Evolutionary conservation across 2,329 filamentous ascomycete species (phyloP).

Genomic region (Aaosphaeria pasadenensis): DNA sequence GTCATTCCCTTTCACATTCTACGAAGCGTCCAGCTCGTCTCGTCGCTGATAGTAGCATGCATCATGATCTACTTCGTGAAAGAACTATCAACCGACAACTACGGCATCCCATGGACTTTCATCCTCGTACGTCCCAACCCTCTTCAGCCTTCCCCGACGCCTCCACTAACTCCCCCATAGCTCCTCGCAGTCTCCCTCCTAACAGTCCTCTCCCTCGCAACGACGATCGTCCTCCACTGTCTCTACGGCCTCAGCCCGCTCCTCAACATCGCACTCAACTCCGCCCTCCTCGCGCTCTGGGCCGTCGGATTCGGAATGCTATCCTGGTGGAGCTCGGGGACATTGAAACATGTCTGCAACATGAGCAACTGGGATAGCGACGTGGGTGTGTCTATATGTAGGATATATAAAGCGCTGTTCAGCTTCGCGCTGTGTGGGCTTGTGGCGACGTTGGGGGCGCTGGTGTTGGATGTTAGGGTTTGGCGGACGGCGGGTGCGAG

Average conservation of each 20-base stretch:
- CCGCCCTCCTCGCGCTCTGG: slow-evolving; percentile 51
- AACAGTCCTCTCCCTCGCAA: slow-evolving; percentile 45
- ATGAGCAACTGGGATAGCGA: slow-evolving; percentile 52
- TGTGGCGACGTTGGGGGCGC: slow-evolving; percentile 40
- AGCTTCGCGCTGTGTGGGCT: slow-evolving; percentile 51
- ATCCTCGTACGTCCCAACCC: slow-evolving; percentile 48
- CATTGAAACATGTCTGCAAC: slow-evolving; percentile 52
- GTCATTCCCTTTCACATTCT: slow-evolving; percentile 42
- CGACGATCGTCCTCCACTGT: slow-evolving; percentile 52
- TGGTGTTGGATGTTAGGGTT: slow-evolving; percentile 52
- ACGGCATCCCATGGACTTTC: slow-evolving; percentile 58
- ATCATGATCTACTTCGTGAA: slow-evolving; percentile 57
- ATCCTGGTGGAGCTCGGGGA: slow-evolving; percentile 53
- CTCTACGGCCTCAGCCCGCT: slow-evolving; percentile 51
- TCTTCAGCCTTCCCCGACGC: not conserved
- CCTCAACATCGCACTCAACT: slow-evolving; percentile 51
- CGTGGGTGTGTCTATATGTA: slow-evolving; percentile 55
- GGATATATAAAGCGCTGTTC: slow-evolving; percentile 60
- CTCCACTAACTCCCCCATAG: slow-evolving; percentile 31
- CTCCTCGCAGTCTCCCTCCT: slow-evolving; percentile 52
- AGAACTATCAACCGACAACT: slow-evolving; percentile 51
- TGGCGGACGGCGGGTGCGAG: slow-evolving; percentile 37
- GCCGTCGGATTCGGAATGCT: slow-evolving; percentile 50
- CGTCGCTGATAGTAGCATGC: slow-evolving; percentile 48
- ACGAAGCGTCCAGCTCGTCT: slow-evolving; percentile 41